These are phyloP conservation scores for Ensete ventricosum DNA, from an alignment of 176 grass and related monocot species.

Conservation along the genomic window DNA sequence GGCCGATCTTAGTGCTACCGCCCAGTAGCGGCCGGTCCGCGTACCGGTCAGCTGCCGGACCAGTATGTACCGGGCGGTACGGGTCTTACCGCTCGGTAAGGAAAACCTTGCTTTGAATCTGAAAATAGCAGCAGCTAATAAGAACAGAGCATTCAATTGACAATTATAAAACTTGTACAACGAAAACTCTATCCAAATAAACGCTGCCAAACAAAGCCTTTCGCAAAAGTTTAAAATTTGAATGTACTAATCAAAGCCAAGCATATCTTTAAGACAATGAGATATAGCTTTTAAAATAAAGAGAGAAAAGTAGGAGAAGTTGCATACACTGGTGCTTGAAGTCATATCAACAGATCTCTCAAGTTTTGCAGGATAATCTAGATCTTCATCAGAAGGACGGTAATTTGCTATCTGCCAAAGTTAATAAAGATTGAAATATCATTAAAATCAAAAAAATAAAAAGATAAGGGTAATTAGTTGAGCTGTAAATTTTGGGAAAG, in stretches of 20 bases:
- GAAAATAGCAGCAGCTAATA: background rate
- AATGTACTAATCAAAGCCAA: background rate
- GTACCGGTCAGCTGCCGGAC: too few species aligned
- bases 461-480: background rate
- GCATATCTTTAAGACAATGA: background rate
- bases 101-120: too few species aligned
- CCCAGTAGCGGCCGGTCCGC: too few species aligned
- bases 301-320: constrained; percentile 12
- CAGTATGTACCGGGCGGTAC: too few species aligned
- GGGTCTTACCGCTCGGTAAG: too few species aligned
- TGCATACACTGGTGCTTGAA: constrained; percentile 65
- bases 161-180: background rate
- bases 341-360: constrained; percentile 40
- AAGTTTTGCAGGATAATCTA: constrained; percentile 94
- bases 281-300: background rate
- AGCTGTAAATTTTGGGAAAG: background rate
- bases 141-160: background rate
- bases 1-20: too few species aligned
- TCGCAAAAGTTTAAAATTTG: background rate
- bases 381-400: constrained; percentile 70
- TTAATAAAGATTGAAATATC: constrained; percentile 7
- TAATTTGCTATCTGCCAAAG: constrained; percentile 80
- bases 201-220: background rate
- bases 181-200: background rate
- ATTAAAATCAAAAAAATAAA: background rate